Evolutionary conservation across 225 moss, liverwort and hornwort species (phyloP).

Genomic region (Physcomitrellopsis africana): DNA sequence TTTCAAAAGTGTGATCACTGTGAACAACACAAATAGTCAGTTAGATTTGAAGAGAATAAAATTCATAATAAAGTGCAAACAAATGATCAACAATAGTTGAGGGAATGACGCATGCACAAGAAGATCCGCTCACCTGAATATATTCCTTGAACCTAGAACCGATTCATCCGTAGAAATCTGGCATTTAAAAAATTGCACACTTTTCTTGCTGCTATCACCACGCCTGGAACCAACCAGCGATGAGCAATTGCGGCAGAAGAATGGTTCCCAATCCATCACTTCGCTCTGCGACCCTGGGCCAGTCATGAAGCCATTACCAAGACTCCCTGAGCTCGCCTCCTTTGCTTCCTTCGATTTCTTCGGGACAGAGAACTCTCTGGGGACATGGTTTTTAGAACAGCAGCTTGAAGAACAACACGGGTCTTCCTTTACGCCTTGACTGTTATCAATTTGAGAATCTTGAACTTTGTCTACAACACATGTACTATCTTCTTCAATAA

Average conservation of each 20-base stretch:
- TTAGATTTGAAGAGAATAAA: conserved; percentile 10
- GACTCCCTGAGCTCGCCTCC: conserved; percentile 39
- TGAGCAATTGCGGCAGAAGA: conserved; percentile 67
- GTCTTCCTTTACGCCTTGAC: conserved; percentile 20
- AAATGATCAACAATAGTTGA: neutral
- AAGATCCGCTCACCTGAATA: conserved; percentile 59
- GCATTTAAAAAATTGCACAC: conserved; percentile 87
- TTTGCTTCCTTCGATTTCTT: neutral
- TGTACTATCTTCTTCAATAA: too few relatives aligned
- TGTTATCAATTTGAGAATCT: too few relatives aligned
- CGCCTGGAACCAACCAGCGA: conserved; percentile 65
- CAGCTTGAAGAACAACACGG: conserved; percentile 40
- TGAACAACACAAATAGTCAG: neutral
- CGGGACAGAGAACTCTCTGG: conserved; percentile 6
- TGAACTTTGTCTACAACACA: neutral
- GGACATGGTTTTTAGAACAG: conserved; percentile 15
- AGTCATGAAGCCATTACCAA: conserved; percentile 85
- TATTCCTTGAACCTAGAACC: conserved; percentile 45
- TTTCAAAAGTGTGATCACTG: conserved; percentile 80
- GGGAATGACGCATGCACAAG: neutral
- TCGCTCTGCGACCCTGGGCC: conserved; percentile 47
- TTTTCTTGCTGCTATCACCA: conserved; percentile 52
- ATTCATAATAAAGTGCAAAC: neutral
- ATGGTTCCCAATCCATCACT: conserved; percentile 56
- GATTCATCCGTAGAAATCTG: conserved; percentile 70